Evolutionary conservation across 306 rosid genomes (phyloP).

Genomic region (Urtica urens): DNA sequence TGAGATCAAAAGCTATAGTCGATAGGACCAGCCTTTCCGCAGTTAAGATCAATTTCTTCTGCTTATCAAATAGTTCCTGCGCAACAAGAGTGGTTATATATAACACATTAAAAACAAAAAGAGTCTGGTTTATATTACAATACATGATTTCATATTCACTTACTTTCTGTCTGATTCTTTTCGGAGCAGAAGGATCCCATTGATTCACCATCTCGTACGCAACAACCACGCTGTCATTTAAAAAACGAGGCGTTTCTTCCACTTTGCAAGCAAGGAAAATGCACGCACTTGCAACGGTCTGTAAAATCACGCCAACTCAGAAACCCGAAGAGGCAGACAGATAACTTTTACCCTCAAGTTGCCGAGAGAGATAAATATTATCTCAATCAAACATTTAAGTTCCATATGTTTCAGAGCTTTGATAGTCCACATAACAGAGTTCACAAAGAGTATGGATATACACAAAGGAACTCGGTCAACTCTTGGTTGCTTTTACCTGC

Average conservation of each 20-base stretch:
- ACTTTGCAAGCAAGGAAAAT: slow-evolving; percentile 39
- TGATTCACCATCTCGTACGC: slow-evolving; percentile 29
- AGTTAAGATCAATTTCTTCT: slow-evolving; percentile 27
- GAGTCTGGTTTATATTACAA: neutral
- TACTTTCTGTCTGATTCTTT: slow-evolving; percentile 30
- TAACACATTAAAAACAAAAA: neutral
- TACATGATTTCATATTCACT: too few species aligned
- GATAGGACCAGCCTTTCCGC: slow-evolving; percentile 37
- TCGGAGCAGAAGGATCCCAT: slow-evolving; percentile 30
- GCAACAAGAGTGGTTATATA: slow-evolving; percentile 1
- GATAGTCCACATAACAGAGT: neutral
- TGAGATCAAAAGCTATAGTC: slow-evolving; percentile 35
- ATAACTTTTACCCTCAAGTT: too few species aligned
- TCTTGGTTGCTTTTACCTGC: slow-evolving; percentile 24
- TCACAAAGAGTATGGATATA: too few species aligned
- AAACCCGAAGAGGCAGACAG: neutral
- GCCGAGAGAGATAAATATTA: neutral
- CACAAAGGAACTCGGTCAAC: too few species aligned
- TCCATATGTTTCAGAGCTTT: neutral
- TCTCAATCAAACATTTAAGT: neutral
- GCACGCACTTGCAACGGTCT: slow-evolving; percentile 36
- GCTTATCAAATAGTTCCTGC: slow-evolving; percentile 32
- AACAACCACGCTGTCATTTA: slow-evolving; percentile 33
- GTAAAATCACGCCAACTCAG: slow-evolving; percentile 6
- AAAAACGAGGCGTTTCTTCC: slow-evolving; percentile 35